Percentiles rank a stretch among this genome's conserved stretches.
Conservation (phyloP, 225 moss, liverwort and hornwort genomes). For the Polytrichum commune region DNA sequence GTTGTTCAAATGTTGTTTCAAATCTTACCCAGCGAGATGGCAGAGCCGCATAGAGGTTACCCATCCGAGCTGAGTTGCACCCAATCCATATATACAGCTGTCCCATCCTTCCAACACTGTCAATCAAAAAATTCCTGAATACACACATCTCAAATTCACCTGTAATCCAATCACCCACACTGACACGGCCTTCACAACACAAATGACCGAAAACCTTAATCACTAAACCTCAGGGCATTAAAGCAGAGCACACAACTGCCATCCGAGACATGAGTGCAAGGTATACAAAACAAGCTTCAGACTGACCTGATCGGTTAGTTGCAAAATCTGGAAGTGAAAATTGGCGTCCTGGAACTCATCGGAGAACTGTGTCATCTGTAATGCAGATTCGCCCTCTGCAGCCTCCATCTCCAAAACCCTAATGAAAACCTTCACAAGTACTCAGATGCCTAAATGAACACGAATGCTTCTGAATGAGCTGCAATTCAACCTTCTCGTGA, state of each 20-base stretch:
- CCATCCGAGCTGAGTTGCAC: conserved; percentile 84
- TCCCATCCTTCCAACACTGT: conserved; percentile 9
- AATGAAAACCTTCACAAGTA: neutral
- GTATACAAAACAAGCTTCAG: neutral
- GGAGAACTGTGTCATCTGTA: conserved; percentile 67
- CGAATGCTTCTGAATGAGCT: no score
- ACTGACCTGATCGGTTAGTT: conserved; percentile 66
- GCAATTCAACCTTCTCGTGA: no score
- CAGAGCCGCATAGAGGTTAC: conserved; percentile 78
- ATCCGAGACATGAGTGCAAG: neutral
- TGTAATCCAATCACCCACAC: neutral
- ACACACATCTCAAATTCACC: neutral
- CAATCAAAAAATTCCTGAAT: neutral
- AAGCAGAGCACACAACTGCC: neutral
- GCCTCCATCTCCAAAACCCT: conserved; percentile 20
- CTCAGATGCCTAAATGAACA: no score
- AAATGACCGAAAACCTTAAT: neutral
- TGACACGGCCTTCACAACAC: neutral
- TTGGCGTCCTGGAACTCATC: conserved; percentile 76
- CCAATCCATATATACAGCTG: conserved; percentile 96
- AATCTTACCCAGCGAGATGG: conserved; percentile 73
- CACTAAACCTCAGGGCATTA: neutral
- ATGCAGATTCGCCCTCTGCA: conserved; percentile 20
- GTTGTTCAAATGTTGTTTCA: neutral
- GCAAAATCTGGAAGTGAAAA: conserved; percentile 86